Evolutionary conservation across 2,329 filamentous ascomycete genomes (phyloP), one percentile per base, ranked within the genome.

Genomic region (Fusarium pilosicola): DNA sequence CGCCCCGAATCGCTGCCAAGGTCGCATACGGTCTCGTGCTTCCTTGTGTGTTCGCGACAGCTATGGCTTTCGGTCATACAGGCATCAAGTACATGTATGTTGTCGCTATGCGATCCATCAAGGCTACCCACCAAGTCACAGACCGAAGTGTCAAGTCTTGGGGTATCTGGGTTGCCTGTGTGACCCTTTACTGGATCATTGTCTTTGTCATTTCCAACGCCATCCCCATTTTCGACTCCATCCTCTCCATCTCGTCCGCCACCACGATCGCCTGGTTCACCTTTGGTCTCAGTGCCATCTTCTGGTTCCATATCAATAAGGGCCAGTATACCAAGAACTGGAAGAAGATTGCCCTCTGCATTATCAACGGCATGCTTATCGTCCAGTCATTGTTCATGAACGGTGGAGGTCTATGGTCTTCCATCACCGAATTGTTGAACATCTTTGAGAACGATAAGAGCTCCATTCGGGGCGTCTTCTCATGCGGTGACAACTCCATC

Each of bases 201-300:
- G 77, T 79, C 2, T 83, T 81, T 65, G 44, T 81, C 20, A 74
- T 83, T 26, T 80, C 81, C 48, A 81, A 80, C 57, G 80, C 81
- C 13, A 80, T 83, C 17, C 81, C 81, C 12, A 74, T 82, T 41
- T 83, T 83, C 56, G 79, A 82, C 66, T 82, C 80, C 3, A 82
- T 83, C 60, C 74, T 83, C 28, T 75, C 79, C 14, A 81, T 83
- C 48, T 80, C 81, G 0, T 80, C 79, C 2, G 80, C 81, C 2
- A 81, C 80, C 0, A 79, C 80, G 12, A 79, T 82, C 17, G 80
- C 81, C 1, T 82, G 81, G 81, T 81, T 81, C 30, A 82, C 81
- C 0, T 82, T 81, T 52, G 80, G 81, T 32, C 76, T 82, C 32
- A 78, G 77, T 30, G 80, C 76, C 34, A 70, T 82, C 5, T 80